Percentiles rank a stretch among this genome's conserved stretches.
These are phyloP conservation scores for Williopsis jadinii DNA, from an alignment of 1,139 yeast species.

Conservation along the genomic window DNA sequence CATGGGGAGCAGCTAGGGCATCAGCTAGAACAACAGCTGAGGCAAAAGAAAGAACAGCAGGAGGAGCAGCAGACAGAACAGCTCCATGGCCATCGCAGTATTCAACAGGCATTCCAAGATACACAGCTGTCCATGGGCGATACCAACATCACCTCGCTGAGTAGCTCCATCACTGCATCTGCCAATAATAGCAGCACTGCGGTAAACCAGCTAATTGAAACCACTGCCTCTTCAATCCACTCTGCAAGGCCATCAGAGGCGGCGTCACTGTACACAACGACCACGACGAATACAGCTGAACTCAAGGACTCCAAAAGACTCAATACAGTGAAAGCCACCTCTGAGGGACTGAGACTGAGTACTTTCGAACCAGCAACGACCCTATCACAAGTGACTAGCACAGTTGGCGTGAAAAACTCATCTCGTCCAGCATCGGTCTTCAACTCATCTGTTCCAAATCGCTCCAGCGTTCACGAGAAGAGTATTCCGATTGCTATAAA, in stretches of 20 bases:
- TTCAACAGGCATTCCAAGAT: too few species aligned
- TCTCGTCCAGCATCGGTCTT: conserved; percentile 18
- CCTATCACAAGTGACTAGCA: conserved; percentile 12
- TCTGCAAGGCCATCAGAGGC: not conserved
- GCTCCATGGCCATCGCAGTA: too few species aligned
- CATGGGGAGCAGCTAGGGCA: too few species aligned
- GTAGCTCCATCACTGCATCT: too few species aligned
- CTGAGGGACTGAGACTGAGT: conserved; percentile 16
- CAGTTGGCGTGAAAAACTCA: conserved; percentile 14
- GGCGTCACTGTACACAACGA: not conserved
- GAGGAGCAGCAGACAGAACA: too few species aligned
- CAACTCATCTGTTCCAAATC: conserved; percentile 6
- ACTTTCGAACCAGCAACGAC: conserved; percentile 17
- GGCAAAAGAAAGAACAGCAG: too few species aligned
- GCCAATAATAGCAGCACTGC: not conserved
- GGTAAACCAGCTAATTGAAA: not conserved
- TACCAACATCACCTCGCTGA: too few species aligned
- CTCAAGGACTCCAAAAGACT: not conserved
- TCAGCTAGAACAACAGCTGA: too few species aligned
- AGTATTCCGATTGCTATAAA: conserved; percentile 15
- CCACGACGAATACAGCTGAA: not conserved
- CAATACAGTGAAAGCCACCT: conserved; percentile 13
- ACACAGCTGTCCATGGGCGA: too few species aligned
- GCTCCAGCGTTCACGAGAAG: conserved; percentile 1
- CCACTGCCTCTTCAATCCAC: conserved; percentile 1